Percentiles rank a stretch among this genome's conserved stretches.
Evolutionary conservation across 768 basidiomycete species (phyloP).

Genomic region (Gyrodon lividus): DNA sequence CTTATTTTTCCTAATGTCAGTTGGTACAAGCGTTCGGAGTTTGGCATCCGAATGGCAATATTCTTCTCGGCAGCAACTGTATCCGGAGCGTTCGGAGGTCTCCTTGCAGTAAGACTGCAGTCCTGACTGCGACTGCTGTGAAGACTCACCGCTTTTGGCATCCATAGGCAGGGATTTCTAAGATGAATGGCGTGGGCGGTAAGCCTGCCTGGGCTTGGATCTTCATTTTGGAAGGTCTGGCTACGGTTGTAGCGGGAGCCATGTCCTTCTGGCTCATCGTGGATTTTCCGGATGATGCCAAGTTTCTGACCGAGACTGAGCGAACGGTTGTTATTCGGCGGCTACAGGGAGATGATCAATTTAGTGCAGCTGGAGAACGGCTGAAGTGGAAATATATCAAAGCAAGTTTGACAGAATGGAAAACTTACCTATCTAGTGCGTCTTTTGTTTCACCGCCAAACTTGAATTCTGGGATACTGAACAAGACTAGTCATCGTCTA

Average conservation of each 20-base stretch:
- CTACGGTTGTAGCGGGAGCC: constrained; percentile 62
- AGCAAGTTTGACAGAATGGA: constrained; percentile 66
- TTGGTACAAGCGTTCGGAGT: constrained; percentile 72
- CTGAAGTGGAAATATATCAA: constrained; percentile 57
- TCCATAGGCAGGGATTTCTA: constrained; percentile 55
- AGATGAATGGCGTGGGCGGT: constrained; percentile 69
- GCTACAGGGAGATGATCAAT: constrained; percentile 65
- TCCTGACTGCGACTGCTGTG: background rate
- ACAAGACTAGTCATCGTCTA: constrained; percentile 51
- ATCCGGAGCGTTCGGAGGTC: constrained; percentile 79
- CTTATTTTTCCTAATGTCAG: constrained; percentile 39
- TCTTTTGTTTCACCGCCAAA: background rate
- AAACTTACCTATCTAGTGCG: constrained; percentile 54
- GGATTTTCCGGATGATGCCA: constrained; percentile 82
- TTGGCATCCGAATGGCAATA: constrained; percentile 60
- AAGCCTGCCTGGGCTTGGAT: constrained; percentile 72
- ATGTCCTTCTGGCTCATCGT: constrained; percentile 76
- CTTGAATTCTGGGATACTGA: background rate
- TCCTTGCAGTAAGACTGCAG: constrained; percentile 54
- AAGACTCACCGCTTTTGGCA: background rate
- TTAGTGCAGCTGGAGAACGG: constrained; percentile 69
- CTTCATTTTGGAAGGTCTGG: constrained; percentile 72
- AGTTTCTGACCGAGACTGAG: constrained; percentile 71
- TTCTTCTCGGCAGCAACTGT: constrained; percentile 81
- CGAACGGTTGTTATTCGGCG: constrained; percentile 63